Evolutionary conservation across 2,329 filamentous ascomycete species (phyloP).

Genomic region (Rosellinia necatrix): DNA sequence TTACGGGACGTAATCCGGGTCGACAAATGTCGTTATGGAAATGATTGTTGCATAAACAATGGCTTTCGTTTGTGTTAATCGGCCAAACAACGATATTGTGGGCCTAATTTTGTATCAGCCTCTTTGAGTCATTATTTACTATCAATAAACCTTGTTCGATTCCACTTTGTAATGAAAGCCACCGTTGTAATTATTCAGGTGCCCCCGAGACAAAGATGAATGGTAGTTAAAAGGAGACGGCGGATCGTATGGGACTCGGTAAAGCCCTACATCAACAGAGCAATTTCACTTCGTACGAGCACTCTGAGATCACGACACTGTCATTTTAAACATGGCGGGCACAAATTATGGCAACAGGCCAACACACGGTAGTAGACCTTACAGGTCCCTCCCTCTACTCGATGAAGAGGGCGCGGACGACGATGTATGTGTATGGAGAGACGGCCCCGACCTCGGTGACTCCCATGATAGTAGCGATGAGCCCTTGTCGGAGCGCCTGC

Average conservation of each 20-base stretch:
- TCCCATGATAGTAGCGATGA: constrained; percentile 23
- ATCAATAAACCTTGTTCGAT: background rate
- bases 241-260: constrained; percentile 7
- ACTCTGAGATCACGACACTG: background rate
- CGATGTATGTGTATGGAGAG: constrained; percentile 32
- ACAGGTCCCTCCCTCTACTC: constrained; percentile 28
- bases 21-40: too few species aligned
- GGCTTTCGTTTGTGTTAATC: too few species aligned
- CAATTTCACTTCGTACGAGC: background rate
- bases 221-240: background rate
- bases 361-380: constrained; percentile 30
- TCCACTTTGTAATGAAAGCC: background rate
- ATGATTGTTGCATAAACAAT: too few species aligned
- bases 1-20: too few species aligned
- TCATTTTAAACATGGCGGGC: constrained; percentile 11
- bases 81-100: background rate
- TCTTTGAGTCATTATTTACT: too few species aligned
- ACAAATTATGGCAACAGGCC: background rate
- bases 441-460: constrained; percentile 20
- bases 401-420: constrained; percentile 32
- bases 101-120: too few species aligned
- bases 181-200: background rate
- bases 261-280: background rate
- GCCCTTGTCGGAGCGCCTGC: background rate
- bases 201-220: constrained; percentile 8